Evolutionary conservation across 208 protist genomes (phyloP).

Genomic region (Novymonas esmeraldas): DNA sequence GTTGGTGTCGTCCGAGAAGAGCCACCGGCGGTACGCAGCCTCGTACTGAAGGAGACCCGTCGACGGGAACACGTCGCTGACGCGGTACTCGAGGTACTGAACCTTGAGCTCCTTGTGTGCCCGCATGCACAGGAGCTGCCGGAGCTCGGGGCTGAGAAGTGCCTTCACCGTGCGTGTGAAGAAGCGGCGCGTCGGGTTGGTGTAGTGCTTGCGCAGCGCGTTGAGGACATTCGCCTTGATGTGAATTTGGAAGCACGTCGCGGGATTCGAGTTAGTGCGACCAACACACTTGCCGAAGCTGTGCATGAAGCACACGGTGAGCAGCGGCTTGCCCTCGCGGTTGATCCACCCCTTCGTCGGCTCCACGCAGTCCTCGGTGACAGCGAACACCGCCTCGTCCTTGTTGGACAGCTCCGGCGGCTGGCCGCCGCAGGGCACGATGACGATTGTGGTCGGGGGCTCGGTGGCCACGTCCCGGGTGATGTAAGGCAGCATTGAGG

Average conservation of each 20-base stretch:
- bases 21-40: constrained; percentile 49
- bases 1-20: constrained; percentile 43
- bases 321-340: constrained; percentile 47
- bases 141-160: constrained; percentile 41
- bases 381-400: constrained; percentile 46
- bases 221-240: constrained; percentile 46
- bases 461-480: constrained; percentile 56
- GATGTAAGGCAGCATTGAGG: constrained; percentile 37
- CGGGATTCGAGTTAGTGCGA: constrained; percentile 39
- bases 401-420: constrained; percentile 35
- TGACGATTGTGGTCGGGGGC: constrained; percentile 52
- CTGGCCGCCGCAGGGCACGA: constrained; percentile 39
- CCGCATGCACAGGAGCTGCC: constrained; percentile 43
- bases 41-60: constrained; percentile 50
- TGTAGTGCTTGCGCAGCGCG: constrained; percentile 48
- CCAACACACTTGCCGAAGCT: constrained; percentile 61
- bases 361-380: constrained; percentile 58
- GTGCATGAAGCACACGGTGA: constrained; percentile 72
- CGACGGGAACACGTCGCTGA: constrained; percentile 43
- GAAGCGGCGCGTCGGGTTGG: constrained; percentile 40
- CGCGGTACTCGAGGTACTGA: constrained; percentile 66
- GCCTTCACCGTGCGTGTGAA: constrained; percentile 60
- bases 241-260: constrained; percentile 66
- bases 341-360: constrained; percentile 56
- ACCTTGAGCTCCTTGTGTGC: constrained; percentile 55